Evolutionary conservation across 1,139 yeast genomes (phyloP).

Genomic region (Magnusiomyces magnusii): DNA sequence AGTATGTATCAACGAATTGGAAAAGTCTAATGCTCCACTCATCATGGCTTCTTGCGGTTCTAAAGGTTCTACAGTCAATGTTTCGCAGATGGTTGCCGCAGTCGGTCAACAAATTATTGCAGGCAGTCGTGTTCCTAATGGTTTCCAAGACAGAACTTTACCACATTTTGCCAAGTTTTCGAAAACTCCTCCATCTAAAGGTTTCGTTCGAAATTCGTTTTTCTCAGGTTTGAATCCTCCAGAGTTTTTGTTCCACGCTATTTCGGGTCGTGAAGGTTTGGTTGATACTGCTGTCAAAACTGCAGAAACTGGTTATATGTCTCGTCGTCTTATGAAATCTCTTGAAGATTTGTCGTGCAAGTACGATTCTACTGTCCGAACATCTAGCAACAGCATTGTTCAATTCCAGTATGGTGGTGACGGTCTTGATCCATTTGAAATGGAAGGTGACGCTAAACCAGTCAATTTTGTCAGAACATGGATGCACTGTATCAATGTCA

Average conservation of each 20-base stretch:
- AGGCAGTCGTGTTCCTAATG: constrained; percentile 99
- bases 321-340: constrained; percentile 97
- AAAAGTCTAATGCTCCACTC: constrained; percentile 86
- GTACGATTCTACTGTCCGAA: constrained; percentile 92
- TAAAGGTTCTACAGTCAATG: constrained; percentile 95
- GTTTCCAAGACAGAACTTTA: constrained; percentile 95
- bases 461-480: constrained; percentile 91
- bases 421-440: constrained; percentile 95
- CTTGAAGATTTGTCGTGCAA: constrained; percentile 91
- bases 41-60: constrained; percentile 99
- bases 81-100: constrained; percentile 99
- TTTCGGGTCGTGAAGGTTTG: constrained; percentile 98
- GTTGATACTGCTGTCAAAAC: constrained; percentile 99
- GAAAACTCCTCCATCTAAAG: constrained; percentile 96
- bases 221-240: constrained; percentile 93
- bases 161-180: constrained; percentile 97
- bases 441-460: constrained; percentile 98
- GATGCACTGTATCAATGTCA: constrained; percentile 80
- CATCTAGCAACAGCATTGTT: constrained; percentile 91
- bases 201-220: constrained; percentile 95
- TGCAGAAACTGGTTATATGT: constrained; percentile 99
- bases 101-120: constrained; percentile 99
- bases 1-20: constrained; percentile 88
- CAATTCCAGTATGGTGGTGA: constrained; percentile 99
- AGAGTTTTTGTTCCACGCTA: constrained; percentile 95